Conservation (phyloP, 305 asterid genomes). For the Caryopteris hybrid region DNA sequence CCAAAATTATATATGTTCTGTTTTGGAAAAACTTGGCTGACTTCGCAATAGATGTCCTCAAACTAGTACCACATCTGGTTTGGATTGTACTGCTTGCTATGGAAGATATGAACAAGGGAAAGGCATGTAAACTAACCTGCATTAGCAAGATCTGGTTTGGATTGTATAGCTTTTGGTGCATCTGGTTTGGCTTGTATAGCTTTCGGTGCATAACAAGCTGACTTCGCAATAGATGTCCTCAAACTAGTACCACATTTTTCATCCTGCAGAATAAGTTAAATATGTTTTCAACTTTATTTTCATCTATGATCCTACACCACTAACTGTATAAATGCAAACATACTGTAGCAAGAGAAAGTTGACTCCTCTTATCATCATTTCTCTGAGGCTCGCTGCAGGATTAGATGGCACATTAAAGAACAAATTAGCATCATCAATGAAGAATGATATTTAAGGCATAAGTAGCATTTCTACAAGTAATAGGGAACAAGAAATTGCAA, state of each 20-base stretch:
- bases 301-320: not conserved
- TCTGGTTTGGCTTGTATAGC: not conserved
- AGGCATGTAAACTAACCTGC: too few species aligned
- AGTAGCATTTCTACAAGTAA: too few species aligned
- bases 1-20: too few species aligned
- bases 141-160: too few species aligned
- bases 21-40: too few species aligned
- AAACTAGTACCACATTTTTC: not conserved
- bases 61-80: not conserved
- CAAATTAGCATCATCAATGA: not conserved
- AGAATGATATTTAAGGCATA: not conserved
- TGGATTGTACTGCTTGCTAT: too few species aligned
- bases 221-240: conserved; percentile 4
- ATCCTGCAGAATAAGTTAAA: conserved; percentile 13
- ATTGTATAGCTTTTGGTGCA: too few species aligned
- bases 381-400: conserved; percentile 14
- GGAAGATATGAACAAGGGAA: too few species aligned
- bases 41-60: conserved; percentile 2
- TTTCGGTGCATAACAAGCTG: conserved; percentile 1
- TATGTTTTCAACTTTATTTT: not conserved
- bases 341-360: not conserved
- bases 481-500: too few species aligned
- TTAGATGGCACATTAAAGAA: not conserved
- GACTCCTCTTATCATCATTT: not conserved
- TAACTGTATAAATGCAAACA: not conserved